Conservation (phyloP, 345 rosid species). For the Ricinus communis region DNA sequence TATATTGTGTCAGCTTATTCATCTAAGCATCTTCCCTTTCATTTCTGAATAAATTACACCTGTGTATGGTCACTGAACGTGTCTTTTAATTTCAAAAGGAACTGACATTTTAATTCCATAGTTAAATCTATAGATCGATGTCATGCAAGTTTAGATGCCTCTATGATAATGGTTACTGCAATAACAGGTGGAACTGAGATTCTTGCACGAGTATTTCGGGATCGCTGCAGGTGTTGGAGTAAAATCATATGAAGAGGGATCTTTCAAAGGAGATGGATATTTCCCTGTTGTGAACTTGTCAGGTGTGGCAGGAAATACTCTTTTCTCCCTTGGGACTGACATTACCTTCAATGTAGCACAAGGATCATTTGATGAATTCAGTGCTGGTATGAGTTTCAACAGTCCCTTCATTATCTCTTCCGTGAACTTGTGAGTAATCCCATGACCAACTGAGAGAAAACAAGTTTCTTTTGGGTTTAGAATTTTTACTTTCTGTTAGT, state of each 20-base stretch:
- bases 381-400: slow-evolving; percentile 47
- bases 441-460: not conserved
- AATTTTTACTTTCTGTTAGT: not conserved
- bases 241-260: slow-evolving; percentile 23
- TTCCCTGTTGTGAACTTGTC: slow-evolving; percentile 43
- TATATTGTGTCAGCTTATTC: not conserved
- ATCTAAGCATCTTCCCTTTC: not conserved
- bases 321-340: slow-evolving; percentile 43
- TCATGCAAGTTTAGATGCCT: no score
- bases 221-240: slow-evolving; percentile 41
- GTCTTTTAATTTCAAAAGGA: no score
- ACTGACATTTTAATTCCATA: no score
- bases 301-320: slow-evolving; percentile 37
- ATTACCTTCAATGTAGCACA: slow-evolving; percentile 32
- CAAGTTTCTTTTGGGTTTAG: not conserved
- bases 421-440: slow-evolving; percentile 46
- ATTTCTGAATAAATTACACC: not conserved
- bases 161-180: slow-evolving; percentile 4
- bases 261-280: slow-evolving; percentile 25
- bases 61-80: not conserved
- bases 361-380: slow-evolving; percentile 26
- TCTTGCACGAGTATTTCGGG: slow-evolving; percentile 41
- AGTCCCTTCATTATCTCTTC: slow-evolving; percentile 36
- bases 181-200: slow-evolving; percentile 46
- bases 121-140: no score